Percentiles rank a stretch among this genome's conserved stretches.
These are phyloP conservation scores for Cyclanthera cordifolia DNA, from an alignment of 306 rosid genomes.

Conservation along the genomic window DNA sequence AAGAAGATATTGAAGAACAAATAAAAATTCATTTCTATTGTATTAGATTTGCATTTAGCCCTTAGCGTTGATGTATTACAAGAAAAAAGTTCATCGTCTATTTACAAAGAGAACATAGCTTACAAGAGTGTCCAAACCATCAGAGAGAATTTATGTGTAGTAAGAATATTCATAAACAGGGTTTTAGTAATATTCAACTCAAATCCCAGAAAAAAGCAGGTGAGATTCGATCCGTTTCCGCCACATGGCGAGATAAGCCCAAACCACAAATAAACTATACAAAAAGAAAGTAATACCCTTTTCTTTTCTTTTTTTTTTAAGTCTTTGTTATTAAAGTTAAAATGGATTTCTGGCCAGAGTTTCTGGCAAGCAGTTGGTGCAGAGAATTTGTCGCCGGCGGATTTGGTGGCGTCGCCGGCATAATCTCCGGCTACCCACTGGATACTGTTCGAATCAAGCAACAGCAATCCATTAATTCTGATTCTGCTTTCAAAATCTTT, in stretches of 20 bases:
- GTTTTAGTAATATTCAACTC: not conserved
- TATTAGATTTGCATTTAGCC: too few relatives aligned
- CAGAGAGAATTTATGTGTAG: not conserved
- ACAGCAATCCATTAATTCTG: constrained; percentile 32
- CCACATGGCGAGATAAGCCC: not conserved
- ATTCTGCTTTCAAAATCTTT: constrained; percentile 47
- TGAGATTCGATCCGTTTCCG: not conserved
- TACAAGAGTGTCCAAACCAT: too few relatives aligned
- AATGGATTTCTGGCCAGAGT: constrained; percentile 77
- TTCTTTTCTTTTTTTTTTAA: too few relatives aligned
- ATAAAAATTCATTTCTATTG: too few relatives aligned
- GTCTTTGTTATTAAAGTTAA: not conserved
- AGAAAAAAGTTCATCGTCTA: too few relatives aligned
- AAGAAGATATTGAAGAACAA: too few relatives aligned
- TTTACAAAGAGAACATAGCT: too few relatives aligned
- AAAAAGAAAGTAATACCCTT: too few relatives aligned
- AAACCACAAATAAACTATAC: not conserved
- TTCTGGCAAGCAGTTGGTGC: constrained; percentile 66
- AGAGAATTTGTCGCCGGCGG: constrained; percentile 92
- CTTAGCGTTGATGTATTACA: too few relatives aligned
- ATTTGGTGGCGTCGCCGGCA: constrained; percentile 74
- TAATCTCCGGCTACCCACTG: constrained; percentile 69
- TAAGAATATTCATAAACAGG: not conserved
- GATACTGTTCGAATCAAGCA: constrained; percentile 62
- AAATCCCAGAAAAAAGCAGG: not conserved